Evolutionary conservation across 73 alveolate species (phyloP).

Genomic region (Paramecium primaurelia): DNA sequence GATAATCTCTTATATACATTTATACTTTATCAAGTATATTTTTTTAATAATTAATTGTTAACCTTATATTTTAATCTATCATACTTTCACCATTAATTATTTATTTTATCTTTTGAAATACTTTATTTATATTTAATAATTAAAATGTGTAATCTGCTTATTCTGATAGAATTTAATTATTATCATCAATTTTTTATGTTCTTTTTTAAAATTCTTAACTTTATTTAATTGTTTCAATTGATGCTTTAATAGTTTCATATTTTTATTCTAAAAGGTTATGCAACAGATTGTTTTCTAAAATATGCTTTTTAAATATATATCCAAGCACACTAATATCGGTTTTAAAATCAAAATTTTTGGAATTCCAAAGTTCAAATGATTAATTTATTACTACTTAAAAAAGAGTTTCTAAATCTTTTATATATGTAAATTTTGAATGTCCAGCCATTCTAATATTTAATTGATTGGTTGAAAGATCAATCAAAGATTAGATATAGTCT

Average conservation of each 20-base stretch:
- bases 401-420: background rate
- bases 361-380: background rate
- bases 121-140: background rate
- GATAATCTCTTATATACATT: background rate
- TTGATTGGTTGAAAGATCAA: constrained; percentile 13
- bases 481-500: background rate
- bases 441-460: background rate
- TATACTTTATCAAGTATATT: background rate
- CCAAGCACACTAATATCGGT: background rate
- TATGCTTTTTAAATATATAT: background rate
- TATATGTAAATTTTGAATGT: background rate
- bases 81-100: background rate
- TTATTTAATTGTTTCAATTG: background rate
- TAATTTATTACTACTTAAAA: background rate
- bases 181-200: background rate
- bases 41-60: background rate
- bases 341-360: background rate
- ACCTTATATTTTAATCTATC: background rate
- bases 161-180: background rate
- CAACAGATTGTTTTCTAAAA: background rate
- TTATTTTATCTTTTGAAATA: background rate
- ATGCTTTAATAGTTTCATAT: background rate
- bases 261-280: background rate
- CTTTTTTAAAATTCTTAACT: background rate
- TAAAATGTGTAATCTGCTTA: background rate